Percentiles rank a stretch among this genome's conserved stretches.
Conservation (phyloP, 495 filamentous ascomycete species). For the Penicillium samsonianum region DNA sequence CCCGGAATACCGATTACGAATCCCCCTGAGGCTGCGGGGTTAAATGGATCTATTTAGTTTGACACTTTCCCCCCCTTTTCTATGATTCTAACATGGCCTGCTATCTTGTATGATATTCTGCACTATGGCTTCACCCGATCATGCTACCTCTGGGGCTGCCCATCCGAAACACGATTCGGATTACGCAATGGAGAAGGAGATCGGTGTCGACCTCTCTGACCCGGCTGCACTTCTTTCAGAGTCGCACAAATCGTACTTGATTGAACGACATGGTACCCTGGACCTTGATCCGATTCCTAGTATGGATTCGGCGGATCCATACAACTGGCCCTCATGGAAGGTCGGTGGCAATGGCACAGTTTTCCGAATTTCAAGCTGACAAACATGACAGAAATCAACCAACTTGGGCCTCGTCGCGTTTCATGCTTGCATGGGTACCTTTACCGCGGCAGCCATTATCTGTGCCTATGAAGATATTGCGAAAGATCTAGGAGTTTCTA, state of each 20-base stretch:
- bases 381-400: slow-evolving; percentile 45
- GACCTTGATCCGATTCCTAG: slow-evolving; percentile 55
- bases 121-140: too few relatives aligned
- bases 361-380: slow-evolving; percentile 4
- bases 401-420: slow-evolving; percentile 57
- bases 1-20: too few relatives aligned
- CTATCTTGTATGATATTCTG: too few relatives aligned
- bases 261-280: slow-evolving; percentile 54
- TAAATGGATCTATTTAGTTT: too few relatives aligned
- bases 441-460: slow-evolving; percentile 56
- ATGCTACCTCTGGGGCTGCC: too few relatives aligned
- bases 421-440: slow-evolving; percentile 59
- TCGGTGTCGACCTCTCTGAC: background rate
- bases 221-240: slow-evolving; percentile 28
- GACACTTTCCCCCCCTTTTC: too few relatives aligned
- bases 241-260: slow-evolving; percentile 48
- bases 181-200: too few relatives aligned
- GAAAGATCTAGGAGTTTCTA: slow-evolving; percentile 41
- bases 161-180: too few relatives aligned
- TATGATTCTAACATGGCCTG: too few relatives aligned
- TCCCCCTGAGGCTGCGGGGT: too few relatives aligned
- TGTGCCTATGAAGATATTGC: slow-evolving; percentile 53
- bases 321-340: slow-evolving; percentile 58
- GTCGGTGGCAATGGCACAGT: slow-evolving; percentile 21
- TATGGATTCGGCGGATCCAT: slow-evolving; percentile 52